Conservation (phyloP, 768 basidiomycete species). For the Phaffia australis region DNA sequence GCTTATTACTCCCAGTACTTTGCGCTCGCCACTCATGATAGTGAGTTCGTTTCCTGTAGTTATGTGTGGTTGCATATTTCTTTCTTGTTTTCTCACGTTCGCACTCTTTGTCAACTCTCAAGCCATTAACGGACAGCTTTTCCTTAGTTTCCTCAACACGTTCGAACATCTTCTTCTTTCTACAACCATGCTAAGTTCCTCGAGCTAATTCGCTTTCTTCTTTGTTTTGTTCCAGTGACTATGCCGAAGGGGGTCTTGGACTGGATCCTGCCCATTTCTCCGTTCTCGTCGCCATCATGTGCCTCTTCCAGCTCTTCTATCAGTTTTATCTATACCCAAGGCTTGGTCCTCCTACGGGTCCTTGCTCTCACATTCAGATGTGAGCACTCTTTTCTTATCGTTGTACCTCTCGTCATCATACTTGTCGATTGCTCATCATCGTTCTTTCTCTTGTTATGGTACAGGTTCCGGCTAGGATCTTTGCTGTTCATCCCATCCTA, state of each 20-base stretch:
- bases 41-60: not conserved
- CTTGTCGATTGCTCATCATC: slow-evolving; percentile 48
- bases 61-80: not conserved
- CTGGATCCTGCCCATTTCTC: slow-evolving; percentile 86
- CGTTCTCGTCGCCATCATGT: slow-evolving; percentile 76
- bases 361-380: slow-evolving; percentile 39
- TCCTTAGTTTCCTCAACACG: slow-evolving; percentile 24
- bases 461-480: slow-evolving; percentile 40
- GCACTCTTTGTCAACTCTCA: not conserved
- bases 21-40: slow-evolving; percentile 18
- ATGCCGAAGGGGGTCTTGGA: slow-evolving; percentile 76
- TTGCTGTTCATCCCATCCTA: slow-evolving; percentile 82
- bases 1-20: slow-evolving; percentile 14
- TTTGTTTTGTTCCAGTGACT: slow-evolving; percentile 31
- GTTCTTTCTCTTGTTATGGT: slow-evolving; percentile 35
- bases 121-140: slow-evolving; percentile 22
- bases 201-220: slow-evolving; percentile 30
- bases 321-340: slow-evolving; percentile 41
- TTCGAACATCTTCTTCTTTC: not conserved
- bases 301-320: slow-evolving; percentile 69
- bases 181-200: slow-evolving; percentile 36
- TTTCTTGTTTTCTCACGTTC: not conserved
- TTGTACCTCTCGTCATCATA: no score
- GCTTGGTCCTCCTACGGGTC: slow-evolving; percentile 39
- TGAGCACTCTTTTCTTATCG: slow-evolving; percentile 19